A percentile compares a stretch with the other conserved stretches of the same genome.
phyloP scores from a whole-genome alignment of 306 rosid genomes.

The Aeschynomene evenia region DNA sequence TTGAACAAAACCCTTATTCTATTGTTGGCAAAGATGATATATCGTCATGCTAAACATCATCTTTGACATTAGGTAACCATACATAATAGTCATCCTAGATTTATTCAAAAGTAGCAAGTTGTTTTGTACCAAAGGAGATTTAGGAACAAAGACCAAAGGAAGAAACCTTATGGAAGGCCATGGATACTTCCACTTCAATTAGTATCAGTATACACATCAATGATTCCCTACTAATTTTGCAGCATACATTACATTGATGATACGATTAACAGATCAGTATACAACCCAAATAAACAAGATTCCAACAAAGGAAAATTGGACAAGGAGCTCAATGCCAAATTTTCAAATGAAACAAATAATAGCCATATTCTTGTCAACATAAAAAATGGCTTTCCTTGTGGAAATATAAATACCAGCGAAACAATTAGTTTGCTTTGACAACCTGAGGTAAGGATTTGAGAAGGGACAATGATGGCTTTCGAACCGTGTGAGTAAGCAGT shows the following conservation, averaged over 20 bases:
- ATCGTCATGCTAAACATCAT: slow-evolving; percentile 1
- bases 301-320: slow-evolving; percentile 20
- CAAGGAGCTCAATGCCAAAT: slow-evolving; percentile 19
- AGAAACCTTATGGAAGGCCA: neutral
- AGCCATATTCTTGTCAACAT: neutral
- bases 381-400: slow-evolving; percentile 6
- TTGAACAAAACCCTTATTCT: neutral
- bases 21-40: neutral
- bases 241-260: slow-evolving; percentile 22
- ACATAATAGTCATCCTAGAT: neutral
- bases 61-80: neutral
- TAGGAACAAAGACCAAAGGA: neutral
- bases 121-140: neutral
- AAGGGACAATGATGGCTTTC: slow-evolving; percentile 69
- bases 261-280: neutral
- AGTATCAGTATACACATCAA: neutral
- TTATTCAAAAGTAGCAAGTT: neutral
- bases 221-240: neutral
- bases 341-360: neutral
- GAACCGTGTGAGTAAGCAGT: slow-evolving; percentile 69
- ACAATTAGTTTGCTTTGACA: slow-evolving; percentile 43
- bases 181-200: neutral
- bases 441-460: slow-evolving; percentile 73
- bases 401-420: neutral
- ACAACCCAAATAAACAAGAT: slow-evolving; percentile 1